These are phyloP conservation scores for Melaleuca alternifolia DNA, from an alignment of 345 rosid species.

Conservation along the genomic window DNA sequence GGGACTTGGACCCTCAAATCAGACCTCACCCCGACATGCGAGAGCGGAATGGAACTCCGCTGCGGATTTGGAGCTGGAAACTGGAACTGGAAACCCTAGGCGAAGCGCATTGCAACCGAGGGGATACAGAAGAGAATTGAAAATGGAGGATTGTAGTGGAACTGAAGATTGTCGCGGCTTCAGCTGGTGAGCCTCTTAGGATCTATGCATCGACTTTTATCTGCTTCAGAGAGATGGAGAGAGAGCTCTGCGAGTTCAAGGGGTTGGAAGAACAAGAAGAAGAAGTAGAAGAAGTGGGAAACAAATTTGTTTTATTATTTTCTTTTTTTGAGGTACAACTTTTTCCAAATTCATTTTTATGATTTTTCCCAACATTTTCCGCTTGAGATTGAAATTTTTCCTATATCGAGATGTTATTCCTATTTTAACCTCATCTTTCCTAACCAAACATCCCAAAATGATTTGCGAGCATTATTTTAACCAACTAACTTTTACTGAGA, in stretches of 20 bases:
- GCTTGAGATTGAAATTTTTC: background rate
- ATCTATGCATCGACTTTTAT: background rate
- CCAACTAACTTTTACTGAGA: no score
- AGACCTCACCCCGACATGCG: background rate
- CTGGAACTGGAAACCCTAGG: background rate
- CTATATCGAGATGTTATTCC: background rate
- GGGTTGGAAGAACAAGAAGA: background rate
- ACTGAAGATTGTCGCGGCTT: background rate
- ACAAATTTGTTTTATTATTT: fast-evolving
- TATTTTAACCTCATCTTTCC: no score
- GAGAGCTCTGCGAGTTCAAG: background rate
- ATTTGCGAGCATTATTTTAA: no score
- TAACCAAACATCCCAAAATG: no score
- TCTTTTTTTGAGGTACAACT: background rate
- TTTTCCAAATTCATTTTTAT: background rate
- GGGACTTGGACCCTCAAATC: background rate
- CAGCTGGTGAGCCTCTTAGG: background rate
- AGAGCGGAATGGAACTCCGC: background rate
- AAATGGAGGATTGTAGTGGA: background rate
- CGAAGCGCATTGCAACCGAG: background rate
- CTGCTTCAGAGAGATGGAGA: no score
- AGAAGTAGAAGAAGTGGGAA: background rate
- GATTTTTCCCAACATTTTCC: background rate
- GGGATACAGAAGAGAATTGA: background rate
- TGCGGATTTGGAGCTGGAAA: background rate